Base-by-base conservation (phyloP, 208 protist species). In the Hexamita inflata region DNA sequence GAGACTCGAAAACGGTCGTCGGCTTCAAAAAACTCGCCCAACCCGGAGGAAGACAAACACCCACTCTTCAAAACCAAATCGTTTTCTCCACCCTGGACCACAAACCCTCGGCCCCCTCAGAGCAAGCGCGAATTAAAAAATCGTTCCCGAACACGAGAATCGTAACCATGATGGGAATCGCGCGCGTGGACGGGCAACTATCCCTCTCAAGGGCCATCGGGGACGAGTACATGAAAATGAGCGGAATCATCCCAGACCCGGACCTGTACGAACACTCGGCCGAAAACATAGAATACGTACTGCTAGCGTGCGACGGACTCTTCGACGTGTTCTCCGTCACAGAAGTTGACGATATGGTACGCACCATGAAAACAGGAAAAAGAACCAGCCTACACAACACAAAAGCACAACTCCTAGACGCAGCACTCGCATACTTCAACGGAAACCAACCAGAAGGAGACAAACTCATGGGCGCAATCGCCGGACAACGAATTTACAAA, bases 281-380 rank as follows among this genome's bases (percentile, higher is more conserved):
- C 24, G 30, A 15, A 38, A n/a, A n/a, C 60, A 38, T 38, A 24
- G 24, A 66, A n/a, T 66, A 38, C 30, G 13, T 66, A n/a, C 24
- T 66, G 13, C 15, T 66, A 24, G 60, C 60, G 24, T 66, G 60
- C 60, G 60, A 66, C 60, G 60, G 60, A 13, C 24, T 66, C 30
- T 66, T 38, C 30, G 60, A 66, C 60, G 60, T 66, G 13, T 30
- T 66, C 60, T 38, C 24, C 15, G 34, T 15, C 60, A 38, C 15
- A 34, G 60, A 66, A 30, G 60, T 66, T 13, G 60, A 38, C 60
- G 60, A 66, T 24, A 38, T 66, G 13, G 60, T 66, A 15, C 30
- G 30, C 60, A 19, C 60, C 30, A n/a, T n/a, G n/a, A n/a, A n/a
- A n/a, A n/a, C n/a, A n/a, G n/a, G n/a, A n/a, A n/a, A n/a, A n/a